Conservation (phyloP, 2,329 filamentous ascomycete genomes). For the Catunica adiposa region DNA sequence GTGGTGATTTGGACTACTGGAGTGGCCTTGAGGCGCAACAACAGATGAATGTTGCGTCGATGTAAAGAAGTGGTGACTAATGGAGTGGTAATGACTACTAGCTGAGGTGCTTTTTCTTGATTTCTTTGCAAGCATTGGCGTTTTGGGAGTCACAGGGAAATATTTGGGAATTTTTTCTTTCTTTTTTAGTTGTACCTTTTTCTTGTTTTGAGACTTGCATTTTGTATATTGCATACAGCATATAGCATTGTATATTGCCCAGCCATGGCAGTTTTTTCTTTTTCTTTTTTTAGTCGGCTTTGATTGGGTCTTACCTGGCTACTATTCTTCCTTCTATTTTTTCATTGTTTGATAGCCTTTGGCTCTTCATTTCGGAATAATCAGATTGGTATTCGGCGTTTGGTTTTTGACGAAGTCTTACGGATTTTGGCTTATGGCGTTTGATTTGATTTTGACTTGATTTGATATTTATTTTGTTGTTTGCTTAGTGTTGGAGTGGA, state of each 20-base stretch:
- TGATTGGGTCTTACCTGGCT: neutral
- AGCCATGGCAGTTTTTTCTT: neutral
- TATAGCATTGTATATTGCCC: neutral
- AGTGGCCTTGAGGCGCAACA: neutral
- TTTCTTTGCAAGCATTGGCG: neutral
- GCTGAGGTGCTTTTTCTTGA: neutral
- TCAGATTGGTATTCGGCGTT: neutral
- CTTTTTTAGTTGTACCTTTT: neutral
- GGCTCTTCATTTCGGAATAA: too few species aligned
- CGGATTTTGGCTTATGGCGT: neutral
- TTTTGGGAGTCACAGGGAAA: too few species aligned
- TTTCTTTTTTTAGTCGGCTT: neutral
- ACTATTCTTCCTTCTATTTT: too few species aligned
- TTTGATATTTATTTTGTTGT: neutral
- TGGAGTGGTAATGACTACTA: neutral
- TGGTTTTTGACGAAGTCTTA: neutral
- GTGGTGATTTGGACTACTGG: neutral
- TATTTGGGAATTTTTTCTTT: neutral
- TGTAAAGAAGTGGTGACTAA: neutral
- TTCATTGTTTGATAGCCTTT: too few species aligned
- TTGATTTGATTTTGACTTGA: neutral
- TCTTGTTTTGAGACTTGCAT: neutral
- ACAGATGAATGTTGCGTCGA: neutral
- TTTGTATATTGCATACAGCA: constrained; percentile 1
- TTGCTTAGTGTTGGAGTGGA: neutral